Conservation (phyloP, 75 land plant genomes). For the Isoetes taiwanensis region DNA sequence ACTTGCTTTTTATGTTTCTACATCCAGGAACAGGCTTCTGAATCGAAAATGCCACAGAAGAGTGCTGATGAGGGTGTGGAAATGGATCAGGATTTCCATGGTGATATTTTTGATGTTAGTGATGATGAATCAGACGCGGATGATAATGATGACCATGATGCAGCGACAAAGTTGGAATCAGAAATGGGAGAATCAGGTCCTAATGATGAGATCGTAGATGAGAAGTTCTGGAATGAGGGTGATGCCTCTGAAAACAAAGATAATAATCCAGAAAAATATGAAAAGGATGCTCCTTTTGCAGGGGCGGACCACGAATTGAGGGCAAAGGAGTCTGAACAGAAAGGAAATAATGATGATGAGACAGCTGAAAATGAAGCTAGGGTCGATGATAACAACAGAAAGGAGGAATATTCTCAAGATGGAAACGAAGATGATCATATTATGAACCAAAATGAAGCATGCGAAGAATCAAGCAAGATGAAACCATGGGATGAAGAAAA, state of each 20-base stretch:
- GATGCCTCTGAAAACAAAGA: constrained; percentile 30
- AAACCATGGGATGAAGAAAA: constrained; percentile 20
- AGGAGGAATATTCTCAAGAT: constrained; percentile 12
- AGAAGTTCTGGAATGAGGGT: constrained; percentile 60
- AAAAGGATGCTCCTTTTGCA: constrained; percentile 53
- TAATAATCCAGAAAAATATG: constrained; percentile 49
- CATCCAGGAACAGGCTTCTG: constrained; percentile 20
- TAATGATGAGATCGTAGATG: constrained; percentile 48
- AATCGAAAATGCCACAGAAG: constrained; percentile 6
- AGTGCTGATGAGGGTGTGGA: constrained; percentile 72
- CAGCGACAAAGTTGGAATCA: constrained; percentile 55
- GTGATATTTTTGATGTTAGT: constrained; percentile 65
- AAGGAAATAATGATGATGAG: constrained; percentile 13
- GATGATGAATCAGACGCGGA: constrained; percentile 55
- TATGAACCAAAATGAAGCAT: constrained; percentile 41
- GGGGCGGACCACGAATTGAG: constrained; percentile 44
- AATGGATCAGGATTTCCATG: constrained; percentile 84
- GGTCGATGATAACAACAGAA: constrained; percentile 4
- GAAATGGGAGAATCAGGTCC: constrained; percentile 67
- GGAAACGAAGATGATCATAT: constrained; percentile 22
- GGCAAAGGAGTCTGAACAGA: constrained; percentile 36
- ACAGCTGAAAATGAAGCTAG: not conserved
- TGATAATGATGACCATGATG: constrained; percentile 28
- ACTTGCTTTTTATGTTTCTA: not conserved
- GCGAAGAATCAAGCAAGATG: constrained; percentile 46